Evolutionary conservation across 768 basidiomycete genomes (phyloP).

Genomic region (Solioccasus polychromus): DNA sequence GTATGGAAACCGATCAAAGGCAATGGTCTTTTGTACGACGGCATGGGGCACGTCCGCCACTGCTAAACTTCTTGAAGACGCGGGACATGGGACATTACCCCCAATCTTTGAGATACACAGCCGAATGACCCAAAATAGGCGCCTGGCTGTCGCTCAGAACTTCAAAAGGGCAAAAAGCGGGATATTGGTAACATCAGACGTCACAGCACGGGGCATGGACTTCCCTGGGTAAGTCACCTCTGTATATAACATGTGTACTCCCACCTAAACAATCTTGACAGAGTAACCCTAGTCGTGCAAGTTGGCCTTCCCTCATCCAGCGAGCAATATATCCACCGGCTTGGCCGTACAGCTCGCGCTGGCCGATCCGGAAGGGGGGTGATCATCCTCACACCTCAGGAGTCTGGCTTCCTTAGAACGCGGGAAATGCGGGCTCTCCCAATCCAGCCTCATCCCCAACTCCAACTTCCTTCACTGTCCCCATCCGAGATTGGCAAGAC

Average conservation of each 20-base stretch:
- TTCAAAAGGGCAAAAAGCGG: constrained; percentile 46
- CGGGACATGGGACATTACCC: constrained; percentile 27
- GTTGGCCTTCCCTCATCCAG: constrained; percentile 63
- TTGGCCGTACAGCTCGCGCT: constrained; percentile 76
- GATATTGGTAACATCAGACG: constrained; percentile 52
- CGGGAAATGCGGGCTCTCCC: constrained; percentile 40
- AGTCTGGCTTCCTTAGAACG: constrained; percentile 45
- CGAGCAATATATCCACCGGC: constrained; percentile 78
- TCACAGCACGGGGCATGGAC: constrained; percentile 66
- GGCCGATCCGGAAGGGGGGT: constrained; percentile 61
- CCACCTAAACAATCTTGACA: constrained; percentile 19
- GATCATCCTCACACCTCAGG: constrained; percentile 51
- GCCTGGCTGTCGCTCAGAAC: constrained; percentile 46
- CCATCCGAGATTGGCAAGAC: constrained; percentile 31
- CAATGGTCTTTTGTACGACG: constrained; percentile 68
- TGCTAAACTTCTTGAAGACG: constrained; percentile 34
- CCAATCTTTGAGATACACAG: constrained; percentile 57
- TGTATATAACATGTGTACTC: background rate
- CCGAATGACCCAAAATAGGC: constrained; percentile 47
- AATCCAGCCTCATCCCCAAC: constrained; percentile 32
- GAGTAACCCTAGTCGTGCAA: constrained; percentile 60
- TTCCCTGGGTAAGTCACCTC: constrained; percentile 48
- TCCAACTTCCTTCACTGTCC: constrained; percentile 27
- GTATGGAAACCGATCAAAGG: constrained; percentile 34
- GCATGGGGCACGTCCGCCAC: constrained; percentile 53